Evolutionary conservation across 2,329 filamentous ascomycete genomes (phyloP), one percentile per base, ranked within the genome.

Genomic region (Arthrobotrys iridis): DNA sequence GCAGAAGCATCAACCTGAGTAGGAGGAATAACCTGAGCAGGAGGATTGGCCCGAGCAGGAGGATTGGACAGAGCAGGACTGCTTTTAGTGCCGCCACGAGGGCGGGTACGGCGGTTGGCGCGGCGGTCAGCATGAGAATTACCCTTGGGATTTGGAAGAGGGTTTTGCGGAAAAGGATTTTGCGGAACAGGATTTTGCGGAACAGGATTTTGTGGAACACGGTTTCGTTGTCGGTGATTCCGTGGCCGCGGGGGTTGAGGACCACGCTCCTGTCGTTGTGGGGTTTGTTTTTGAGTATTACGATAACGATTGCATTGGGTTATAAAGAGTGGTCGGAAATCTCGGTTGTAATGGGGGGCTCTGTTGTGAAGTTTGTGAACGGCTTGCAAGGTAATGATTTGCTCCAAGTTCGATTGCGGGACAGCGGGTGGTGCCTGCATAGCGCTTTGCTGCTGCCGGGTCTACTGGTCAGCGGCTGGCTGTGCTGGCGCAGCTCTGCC

Each of bases 401-500:
- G 46, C 2, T 11, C 15, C n/a, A 18, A 11, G 46, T 33, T 22
- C 10, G 8, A 10, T 18, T 55, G 50, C 10, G 18, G 30, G 50
- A 7, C 37, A 18, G 4, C 55, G 5, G 13, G 35, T 10, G 18
- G 35, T 4, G 46, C 45, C 30, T 20, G 59, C 41, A 28, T 24
- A 13, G 30, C 41, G 30, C 18, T 50, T 8, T 2, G 35, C 33
- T 57, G 70, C 41, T 66, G 63, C 71, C 71, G 63, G 40, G 55
- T 63, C 71, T 75, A 75, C 40, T 75, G 71, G 33, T 50, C 37
- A 41, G 48, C 71, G 15, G 41, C 48, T 30, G 71, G 62, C 24
- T 62, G 63, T 41, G 46, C 71, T 28, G 55, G 71, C 11, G 37
- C 28, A n/a, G 52, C 70, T 43, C 78, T 78, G 30, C 73, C 73